Evolutionary conservation across 2,329 filamentous ascomycete genomes (phyloP).

Genomic region (Plectosphaerella cucumerina): DNA sequence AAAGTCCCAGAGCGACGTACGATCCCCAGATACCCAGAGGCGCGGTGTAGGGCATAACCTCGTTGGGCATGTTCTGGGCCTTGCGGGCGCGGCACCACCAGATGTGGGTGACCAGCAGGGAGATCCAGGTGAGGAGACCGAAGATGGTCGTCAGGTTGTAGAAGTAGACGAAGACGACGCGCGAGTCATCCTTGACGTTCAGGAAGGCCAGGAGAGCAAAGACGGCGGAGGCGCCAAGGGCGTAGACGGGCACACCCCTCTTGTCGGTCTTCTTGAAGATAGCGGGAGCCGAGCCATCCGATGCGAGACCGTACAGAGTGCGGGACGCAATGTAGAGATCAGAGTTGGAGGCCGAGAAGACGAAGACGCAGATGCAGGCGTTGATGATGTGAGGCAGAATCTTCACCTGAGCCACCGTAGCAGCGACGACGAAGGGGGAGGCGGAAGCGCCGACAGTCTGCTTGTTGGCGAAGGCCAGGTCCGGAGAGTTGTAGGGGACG

Average conservation of each 20-base stretch:
- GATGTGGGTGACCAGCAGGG: conserved; percentile 64
- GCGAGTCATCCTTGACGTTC: conserved; percentile 46
- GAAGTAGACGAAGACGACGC: conserved; percentile 48
- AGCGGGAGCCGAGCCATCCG: conserved; percentile 65
- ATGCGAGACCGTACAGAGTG: conserved; percentile 68
- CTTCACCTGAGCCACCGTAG: conserved; percentile 58
- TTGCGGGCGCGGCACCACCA: conserved; percentile 59
- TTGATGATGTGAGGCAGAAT: conserved; percentile 66
- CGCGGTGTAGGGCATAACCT: conserved; percentile 58
- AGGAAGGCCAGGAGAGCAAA: conserved; percentile 67
- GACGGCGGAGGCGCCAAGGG: conserved; percentile 55
- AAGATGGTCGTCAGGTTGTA: conserved; percentile 66
- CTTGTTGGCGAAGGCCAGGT: conserved; percentile 56
- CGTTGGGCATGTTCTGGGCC: conserved; percentile 54
- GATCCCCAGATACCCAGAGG: conserved; percentile 71
- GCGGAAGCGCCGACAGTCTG: conserved; percentile 51
- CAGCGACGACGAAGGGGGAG: conserved; percentile 73
- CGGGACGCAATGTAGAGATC: conserved; percentile 73
- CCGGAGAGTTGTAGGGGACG: conserved; percentile 63
- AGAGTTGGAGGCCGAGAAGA: conserved; percentile 73
- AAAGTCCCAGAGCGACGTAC: conserved; percentile 63
- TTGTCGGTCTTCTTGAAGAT: conserved; percentile 69
- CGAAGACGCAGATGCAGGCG: conserved; percentile 69
- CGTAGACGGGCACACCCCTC: conserved; percentile 65
- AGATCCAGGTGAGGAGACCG: conserved; percentile 63